Conservation (phyloP, 2,329 filamentous ascomycete species). For the Fusarium brachygibbosum region DNA sequence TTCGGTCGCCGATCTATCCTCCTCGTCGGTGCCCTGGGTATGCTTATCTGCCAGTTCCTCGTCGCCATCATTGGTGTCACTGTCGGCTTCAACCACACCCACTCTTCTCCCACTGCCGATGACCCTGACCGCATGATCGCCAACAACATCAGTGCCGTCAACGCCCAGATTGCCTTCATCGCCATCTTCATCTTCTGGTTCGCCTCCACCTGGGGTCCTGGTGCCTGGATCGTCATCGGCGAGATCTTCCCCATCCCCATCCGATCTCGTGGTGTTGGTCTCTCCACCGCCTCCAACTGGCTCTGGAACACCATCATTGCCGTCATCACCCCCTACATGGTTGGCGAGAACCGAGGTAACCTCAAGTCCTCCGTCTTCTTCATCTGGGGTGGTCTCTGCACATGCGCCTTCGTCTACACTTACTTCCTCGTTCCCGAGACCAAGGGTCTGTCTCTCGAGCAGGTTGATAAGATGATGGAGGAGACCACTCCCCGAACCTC, state of each 20-base stretch:
- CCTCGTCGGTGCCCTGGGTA: slow-evolving; percentile 81
- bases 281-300: slow-evolving; percentile 75
- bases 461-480: slow-evolving; percentile 90
- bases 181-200: slow-evolving; percentile 96
- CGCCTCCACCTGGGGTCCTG: slow-evolving; percentile 88
- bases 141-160: slow-evolving; percentile 66
- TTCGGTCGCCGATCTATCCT: slow-evolving; percentile 86
- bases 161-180: slow-evolving; percentile 85
- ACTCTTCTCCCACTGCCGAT: slow-evolving; percentile 57
- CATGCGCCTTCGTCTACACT: slow-evolving; percentile 70
- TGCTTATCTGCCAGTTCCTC: slow-evolving; percentile 89
- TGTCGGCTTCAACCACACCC: slow-evolving; percentile 66
- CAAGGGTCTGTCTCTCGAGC: slow-evolving; percentile 82
- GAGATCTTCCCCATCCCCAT: slow-evolving; percentile 93
- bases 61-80: slow-evolving; percentile 82
- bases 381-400: slow-evolving; percentile 79
- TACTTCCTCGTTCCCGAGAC: slow-evolving; percentile 82
- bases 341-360: slow-evolving; percentile 57
- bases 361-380: slow-evolving; percentile 79
- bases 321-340: slow-evolving; percentile 78
- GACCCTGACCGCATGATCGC: slow-evolving; percentile 57
- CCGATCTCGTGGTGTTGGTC: slow-evolving; percentile 86
- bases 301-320: slow-evolving; percentile 83
- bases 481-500: slow-evolving; percentile 84
- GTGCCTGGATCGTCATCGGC: slow-evolving; percentile 85